Evolutionary conservation across 2,329 filamentous ascomycete genomes (phyloP).

Genomic region (Diaporthe citriasiana): DNA sequence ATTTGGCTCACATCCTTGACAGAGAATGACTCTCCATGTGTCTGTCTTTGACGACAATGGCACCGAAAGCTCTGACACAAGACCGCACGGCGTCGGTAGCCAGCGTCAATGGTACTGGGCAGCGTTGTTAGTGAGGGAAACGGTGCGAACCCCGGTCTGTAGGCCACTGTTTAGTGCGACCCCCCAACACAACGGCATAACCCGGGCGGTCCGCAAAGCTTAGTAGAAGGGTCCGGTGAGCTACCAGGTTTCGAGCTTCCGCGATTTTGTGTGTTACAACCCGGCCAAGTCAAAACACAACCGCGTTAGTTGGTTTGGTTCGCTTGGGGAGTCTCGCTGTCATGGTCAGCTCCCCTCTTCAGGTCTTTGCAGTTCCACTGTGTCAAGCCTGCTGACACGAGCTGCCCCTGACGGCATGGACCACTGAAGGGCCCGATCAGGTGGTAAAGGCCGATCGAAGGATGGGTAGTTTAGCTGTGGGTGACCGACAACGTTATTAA

Average conservation of each 20-base stretch:
- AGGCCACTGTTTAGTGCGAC: constrained; percentile 16
- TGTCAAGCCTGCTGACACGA: background rate
- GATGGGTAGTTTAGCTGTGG: background rate
- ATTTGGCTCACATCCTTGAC: background rate
- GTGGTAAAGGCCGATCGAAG: background rate
- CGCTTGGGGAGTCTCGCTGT: background rate
- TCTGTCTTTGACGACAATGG: background rate
- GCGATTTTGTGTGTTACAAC: constrained; percentile 13
- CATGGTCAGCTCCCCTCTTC: background rate
- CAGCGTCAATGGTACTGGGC: background rate
- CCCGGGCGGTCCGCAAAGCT: constrained; percentile 37
- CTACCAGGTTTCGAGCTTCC: background rate
- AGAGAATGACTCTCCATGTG: background rate
- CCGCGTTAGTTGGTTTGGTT: background rate
- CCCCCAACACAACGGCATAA: constrained; percentile 32
- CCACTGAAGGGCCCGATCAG: background rate
- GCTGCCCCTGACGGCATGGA: constrained; percentile 1
- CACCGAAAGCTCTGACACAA: background rate
- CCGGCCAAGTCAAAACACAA: constrained; percentile 2
- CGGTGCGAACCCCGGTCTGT: constrained; percentile 9
- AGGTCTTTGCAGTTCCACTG: background rate
- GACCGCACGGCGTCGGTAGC: background rate
- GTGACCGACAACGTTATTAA: background rate
- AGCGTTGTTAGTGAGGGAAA: background rate
- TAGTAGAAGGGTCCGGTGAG: constrained; percentile 26